These are phyloP conservation scores for Suillus clintonianus DNA, from an alignment of 768 basidiomycete genomes.

Conservation along the genomic window DNA sequence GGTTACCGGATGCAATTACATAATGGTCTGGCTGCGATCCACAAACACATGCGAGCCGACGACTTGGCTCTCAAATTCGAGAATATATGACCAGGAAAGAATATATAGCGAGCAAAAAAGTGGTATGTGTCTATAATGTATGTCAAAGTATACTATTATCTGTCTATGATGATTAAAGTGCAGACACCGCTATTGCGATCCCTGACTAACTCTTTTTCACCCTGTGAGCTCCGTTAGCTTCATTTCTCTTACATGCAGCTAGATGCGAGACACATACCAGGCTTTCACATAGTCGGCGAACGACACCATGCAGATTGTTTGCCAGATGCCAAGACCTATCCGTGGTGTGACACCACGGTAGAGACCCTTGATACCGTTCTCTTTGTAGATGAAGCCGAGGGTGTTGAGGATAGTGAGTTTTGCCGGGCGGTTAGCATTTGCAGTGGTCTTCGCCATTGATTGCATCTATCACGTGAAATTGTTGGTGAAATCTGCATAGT, in stretches of 20 bases:
- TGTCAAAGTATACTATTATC: slow-evolving; percentile 11
- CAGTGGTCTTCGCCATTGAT: slow-evolving; percentile 88
- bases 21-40: not conserved
- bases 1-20: not conserved
- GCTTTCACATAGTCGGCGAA: slow-evolving; percentile 94
- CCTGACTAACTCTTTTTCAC: slow-evolving; percentile 46
- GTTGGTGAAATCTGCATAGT: not conserved
- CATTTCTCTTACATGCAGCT: not conserved
- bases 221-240: slow-evolving; percentile 33
- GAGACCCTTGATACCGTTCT: slow-evolving; percentile 94
- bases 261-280: slow-evolving; percentile 49
- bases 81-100: not conserved
- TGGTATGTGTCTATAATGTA: slow-evolving; percentile 16
- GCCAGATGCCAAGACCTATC: slow-evolving; percentile 95
- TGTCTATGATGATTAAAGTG: slow-evolving; percentile 18
- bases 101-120: slow-evolving; percentile 1
- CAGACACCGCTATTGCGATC: slow-evolving; percentile 4
- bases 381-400: slow-evolving; percentile 90
- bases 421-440: slow-evolving; percentile 77
- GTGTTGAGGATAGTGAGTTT: slow-evolving; percentile 94
- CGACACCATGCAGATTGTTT: slow-evolving; percentile 98
- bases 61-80: too few relatives aligned
- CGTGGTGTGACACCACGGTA: slow-evolving; percentile 98
- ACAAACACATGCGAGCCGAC: not conserved
- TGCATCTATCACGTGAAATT: slow-evolving; percentile 78